Conservation (phyloP, 2,329 filamentous ascomycete genomes). For the Trichoderma hamatum region DNA sequence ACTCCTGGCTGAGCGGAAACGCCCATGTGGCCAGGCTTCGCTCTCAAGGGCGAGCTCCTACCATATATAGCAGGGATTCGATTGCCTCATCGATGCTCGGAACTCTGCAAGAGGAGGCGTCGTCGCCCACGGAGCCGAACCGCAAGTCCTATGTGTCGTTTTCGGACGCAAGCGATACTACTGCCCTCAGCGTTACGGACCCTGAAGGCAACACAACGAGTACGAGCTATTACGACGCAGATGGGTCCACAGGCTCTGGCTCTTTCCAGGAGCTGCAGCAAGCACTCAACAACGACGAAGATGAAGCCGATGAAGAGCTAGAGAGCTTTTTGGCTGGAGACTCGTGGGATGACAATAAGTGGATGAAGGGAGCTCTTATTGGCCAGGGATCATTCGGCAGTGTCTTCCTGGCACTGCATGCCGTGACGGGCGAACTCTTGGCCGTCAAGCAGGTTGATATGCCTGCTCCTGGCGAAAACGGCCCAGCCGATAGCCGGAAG, state of each 20-base stretch:
- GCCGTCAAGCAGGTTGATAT: constrained; percentile 98
- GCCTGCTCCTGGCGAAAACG: constrained; percentile 75
- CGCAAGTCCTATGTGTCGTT: constrained; percentile 96
- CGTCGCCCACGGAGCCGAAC: constrained; percentile 80
- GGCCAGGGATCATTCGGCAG: constrained; percentile 96
- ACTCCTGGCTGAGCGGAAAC: constrained; percentile 75
- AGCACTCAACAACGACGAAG: constrained; percentile 85
- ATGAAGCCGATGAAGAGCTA: constrained; percentile 87
- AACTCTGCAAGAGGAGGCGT: constrained; percentile 87
- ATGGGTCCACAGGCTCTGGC: constrained; percentile 68
- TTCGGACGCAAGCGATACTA: constrained; percentile 71
- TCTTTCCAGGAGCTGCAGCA: constrained; percentile 84
- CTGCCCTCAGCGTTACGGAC: constrained; percentile 73
- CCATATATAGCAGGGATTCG: constrained; percentile 73
- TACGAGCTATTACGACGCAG: constrained; percentile 85
- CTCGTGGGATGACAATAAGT: constrained; percentile 95
- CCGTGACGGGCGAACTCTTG: constrained; percentile 94
- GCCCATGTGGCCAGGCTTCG: constrained; percentile 45
- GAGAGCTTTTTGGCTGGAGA: constrained; percentile 89
- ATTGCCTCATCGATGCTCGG: constrained; percentile 87
- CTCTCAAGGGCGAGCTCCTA: constrained; percentile 49
- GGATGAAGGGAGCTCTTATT: constrained; percentile 98
- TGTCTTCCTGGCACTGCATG: constrained; percentile 92
- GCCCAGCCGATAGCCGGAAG: constrained; percentile 85
- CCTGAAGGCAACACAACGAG: constrained; percentile 71